Conservation (phyloP, 2,329 filamentous ascomycete species). For the Akanthomyces lecanii region DNA sequence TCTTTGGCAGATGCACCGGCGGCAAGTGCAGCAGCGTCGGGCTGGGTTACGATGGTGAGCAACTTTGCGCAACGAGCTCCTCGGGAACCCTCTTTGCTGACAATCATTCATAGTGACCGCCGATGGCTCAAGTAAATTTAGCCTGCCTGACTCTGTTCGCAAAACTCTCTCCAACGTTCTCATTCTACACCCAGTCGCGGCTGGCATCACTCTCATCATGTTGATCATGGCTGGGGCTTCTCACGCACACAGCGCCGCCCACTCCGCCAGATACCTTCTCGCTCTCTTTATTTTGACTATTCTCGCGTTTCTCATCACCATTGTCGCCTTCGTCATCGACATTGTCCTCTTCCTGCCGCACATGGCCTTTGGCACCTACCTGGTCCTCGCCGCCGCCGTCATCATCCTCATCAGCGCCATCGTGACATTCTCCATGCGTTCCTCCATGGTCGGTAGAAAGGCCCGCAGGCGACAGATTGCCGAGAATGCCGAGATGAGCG, state of each 20-base stretch:
- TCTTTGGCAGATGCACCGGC: slow-evolving; percentile 80
- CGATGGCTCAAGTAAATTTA: slow-evolving; percentile 44
- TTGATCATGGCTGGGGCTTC: slow-evolving; percentile 73
- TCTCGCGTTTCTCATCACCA: slow-evolving; percentile 74
- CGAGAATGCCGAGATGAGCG: slow-evolving; percentile 96
- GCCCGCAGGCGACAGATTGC: slow-evolving; percentile 88
- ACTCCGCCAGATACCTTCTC: slow-evolving; percentile 85
- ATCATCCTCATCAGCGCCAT: slow-evolving; percentile 77
- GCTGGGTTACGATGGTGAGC: slow-evolving; percentile 74
- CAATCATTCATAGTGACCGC: slow-evolving; percentile 15
- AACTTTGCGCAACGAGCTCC: slow-evolving; percentile 45
- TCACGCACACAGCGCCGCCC: slow-evolving; percentile 82
- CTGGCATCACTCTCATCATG: slow-evolving; percentile 79
- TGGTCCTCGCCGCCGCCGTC: slow-evolving; percentile 85
- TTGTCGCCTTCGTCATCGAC: slow-evolving; percentile 88
- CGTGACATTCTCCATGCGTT: slow-evolving; percentile 90
- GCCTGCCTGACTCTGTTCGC: slow-evolving; percentile 49
- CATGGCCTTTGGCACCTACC: slow-evolving; percentile 88
- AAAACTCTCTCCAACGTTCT: slow-evolving; percentile 78
- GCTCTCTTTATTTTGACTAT: slow-evolving; percentile 81
- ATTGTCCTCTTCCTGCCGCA: slow-evolving; percentile 93
- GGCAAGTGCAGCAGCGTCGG: slow-evolving; percentile 64
- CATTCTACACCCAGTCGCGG: slow-evolving; percentile 88
- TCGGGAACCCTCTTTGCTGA: neutral
- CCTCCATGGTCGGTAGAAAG: slow-evolving; percentile 86